These are phyloP conservation scores for Drechslera avenae DNA, from an alignment of 2,329 filamentous ascomycete species.

Conservation along the genomic window DNA sequence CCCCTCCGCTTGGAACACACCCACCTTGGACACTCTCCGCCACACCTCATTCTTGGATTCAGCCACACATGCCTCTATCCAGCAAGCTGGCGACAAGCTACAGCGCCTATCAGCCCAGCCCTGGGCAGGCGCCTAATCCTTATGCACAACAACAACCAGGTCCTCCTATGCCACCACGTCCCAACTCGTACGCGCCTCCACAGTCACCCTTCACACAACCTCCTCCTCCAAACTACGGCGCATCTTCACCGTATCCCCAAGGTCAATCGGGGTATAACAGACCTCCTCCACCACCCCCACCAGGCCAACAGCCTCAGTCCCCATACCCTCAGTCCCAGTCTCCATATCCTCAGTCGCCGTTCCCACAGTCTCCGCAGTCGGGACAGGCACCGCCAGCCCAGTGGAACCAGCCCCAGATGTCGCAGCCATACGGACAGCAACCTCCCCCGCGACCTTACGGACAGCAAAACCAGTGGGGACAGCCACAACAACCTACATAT, in stretches of 20 bases:
- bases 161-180: constrained; percentile 42
- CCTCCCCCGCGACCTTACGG: constrained; percentile 28
- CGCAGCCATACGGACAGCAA: constrained; percentile 42
- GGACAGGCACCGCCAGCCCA: constrained; percentile 27
- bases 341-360: constrained; percentile 15
- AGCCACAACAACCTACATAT: constrained; percentile 29
- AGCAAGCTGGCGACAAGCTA: constrained; percentile 38
- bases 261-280: constrained; percentile 43
- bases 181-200: constrained; percentile 45
- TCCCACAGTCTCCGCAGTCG: constrained; percentile 24
- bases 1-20: constrained; percentile 14
- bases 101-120: constrained; percentile 38
- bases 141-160: constrained; percentile 35
- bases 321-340: constrained; percentile 27
- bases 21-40: constrained; percentile 8
- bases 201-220: constrained; percentile 52
- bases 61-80: constrained; percentile 36
- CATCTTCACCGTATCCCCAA: constrained; percentile 46
- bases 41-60: constrained; percentile 18
- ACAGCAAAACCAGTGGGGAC: constrained; percentile 33
- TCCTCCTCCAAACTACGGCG: constrained; percentile 45
- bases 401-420: constrained; percentile 32
- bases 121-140: constrained; percentile 34
- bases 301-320: constrained; percentile 32
- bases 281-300: constrained; percentile 42